Conservation (phyloP, 768 basidiomycete species). For the Hydnomerulius pinastri region DNA sequence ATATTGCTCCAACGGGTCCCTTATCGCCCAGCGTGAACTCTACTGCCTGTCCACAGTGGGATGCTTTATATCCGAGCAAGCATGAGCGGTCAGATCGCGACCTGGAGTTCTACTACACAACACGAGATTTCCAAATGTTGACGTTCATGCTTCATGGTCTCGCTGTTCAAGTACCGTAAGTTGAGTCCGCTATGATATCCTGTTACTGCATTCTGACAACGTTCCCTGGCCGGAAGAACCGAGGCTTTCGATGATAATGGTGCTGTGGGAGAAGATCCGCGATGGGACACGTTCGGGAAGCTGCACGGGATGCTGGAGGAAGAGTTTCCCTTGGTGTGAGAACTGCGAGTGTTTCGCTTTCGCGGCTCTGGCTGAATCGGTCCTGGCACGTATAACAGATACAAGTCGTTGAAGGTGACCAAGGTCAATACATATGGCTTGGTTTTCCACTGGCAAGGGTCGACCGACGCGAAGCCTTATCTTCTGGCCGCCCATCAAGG, state of each 20-base stretch:
- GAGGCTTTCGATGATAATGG: slow-evolving; percentile 48
- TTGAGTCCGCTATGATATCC: slow-evolving; percentile 1
- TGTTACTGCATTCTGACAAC: not conserved
- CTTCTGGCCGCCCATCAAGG: slow-evolving; percentile 54
- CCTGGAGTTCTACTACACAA: slow-evolving; percentile 26
- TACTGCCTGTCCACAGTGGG: slow-evolving; percentile 30
- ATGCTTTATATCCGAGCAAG: slow-evolving; percentile 26
- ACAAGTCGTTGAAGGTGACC: slow-evolving; percentile 50
- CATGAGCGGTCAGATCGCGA: slow-evolving; percentile 27
- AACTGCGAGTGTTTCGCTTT: slow-evolving; percentile 11
- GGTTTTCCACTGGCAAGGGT: slow-evolving; percentile 57
- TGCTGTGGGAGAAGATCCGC: slow-evolving; percentile 44
- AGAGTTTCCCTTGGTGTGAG: slow-evolving; percentile 60
- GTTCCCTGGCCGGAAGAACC: slow-evolving; percentile 34
- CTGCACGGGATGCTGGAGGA: slow-evolving; percentile 15
- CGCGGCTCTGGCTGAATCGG: not conserved
- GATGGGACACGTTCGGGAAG: slow-evolving; percentile 19
- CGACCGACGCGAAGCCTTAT: slow-evolving; percentile 49
- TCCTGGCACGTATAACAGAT: slow-evolving; percentile 31
- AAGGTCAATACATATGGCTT: slow-evolving; percentile 62
- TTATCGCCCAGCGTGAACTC: slow-evolving; percentile 6
- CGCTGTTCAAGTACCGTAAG: slow-evolving; percentile 38
- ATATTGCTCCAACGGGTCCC: not conserved
- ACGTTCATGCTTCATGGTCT: slow-evolving; percentile 34
- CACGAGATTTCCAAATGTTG: slow-evolving; percentile 31